phyloP scores from a whole-genome alignment of 2,329 filamentous ascomycete species.

The Alternaria gaisen region DNA sequence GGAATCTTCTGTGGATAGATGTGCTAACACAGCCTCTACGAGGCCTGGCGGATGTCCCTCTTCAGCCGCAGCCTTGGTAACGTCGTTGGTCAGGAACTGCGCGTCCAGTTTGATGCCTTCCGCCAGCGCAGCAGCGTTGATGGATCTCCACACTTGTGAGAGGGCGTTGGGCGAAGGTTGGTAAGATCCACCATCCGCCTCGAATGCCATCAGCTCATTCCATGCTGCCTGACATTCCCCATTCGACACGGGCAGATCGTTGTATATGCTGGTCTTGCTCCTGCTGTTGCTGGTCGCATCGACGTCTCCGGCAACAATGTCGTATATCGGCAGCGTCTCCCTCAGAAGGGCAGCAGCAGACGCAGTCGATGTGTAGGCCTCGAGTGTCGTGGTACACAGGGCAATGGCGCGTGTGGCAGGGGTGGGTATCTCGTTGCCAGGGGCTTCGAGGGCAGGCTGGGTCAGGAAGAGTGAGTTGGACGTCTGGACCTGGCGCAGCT shows the following conservation, averaged over 20 bases:
- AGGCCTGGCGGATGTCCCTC: conserved; percentile 52
- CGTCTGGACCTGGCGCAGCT: conserved; percentile 70
- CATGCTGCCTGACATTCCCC: conserved; percentile 62
- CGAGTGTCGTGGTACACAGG: conserved; percentile 56
- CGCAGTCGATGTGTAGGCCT: conserved; percentile 49
- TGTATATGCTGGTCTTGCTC: conserved; percentile 55
- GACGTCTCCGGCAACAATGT: conserved; percentile 39
- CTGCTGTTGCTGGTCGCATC: conserved; percentile 40
- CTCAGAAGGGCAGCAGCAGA: conserved; percentile 50
- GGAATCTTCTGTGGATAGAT: conserved; percentile 41
- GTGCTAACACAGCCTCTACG: conserved; percentile 49
- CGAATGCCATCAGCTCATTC: conserved; percentile 63
- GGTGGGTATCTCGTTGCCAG: conserved; percentile 45
- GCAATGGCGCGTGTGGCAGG: conserved; percentile 55
- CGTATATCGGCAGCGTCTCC: conserved; percentile 52
- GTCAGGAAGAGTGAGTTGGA: conserved; percentile 70
- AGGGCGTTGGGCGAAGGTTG: conserved; percentile 60
- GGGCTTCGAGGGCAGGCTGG: conserved; percentile 52
- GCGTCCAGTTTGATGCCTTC: conserved; percentile 53
- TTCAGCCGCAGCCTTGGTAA: conserved; percentile 44
- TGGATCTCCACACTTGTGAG: conserved; percentile 59
- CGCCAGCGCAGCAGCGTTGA: conserved; percentile 53
- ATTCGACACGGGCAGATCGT: conserved; percentile 62
- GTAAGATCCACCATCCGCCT: conserved; percentile 53
- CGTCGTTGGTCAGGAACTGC: conserved; percentile 48